A percentile compares a stretch with the other conserved stretches of the same genome.
Conservation (phyloP, 1,284 basidiomycete genomes). For the Papiliotrema flavescens region DNA sequence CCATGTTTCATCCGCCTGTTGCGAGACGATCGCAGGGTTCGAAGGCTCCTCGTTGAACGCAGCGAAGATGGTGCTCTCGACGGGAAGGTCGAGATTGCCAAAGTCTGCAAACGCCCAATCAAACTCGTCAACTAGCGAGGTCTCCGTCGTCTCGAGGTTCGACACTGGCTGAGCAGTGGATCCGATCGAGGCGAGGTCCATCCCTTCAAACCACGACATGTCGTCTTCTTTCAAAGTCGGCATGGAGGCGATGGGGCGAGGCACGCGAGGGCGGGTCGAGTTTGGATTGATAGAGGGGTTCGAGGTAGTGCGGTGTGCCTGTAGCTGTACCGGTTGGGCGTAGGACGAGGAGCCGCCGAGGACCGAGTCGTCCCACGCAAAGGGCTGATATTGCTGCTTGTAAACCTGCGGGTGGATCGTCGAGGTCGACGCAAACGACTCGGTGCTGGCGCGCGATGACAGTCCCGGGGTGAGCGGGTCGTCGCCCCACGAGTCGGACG, state of each 20-base stretch:
- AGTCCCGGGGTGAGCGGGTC: constrained; percentile 25
- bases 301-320: constrained; percentile 25
- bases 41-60: not conserved
- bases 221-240: constrained; percentile 35
- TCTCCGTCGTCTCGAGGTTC: constrained; percentile 7
- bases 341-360: constrained; percentile 13
- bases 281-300: constrained; percentile 26
- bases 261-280: constrained; percentile 11
- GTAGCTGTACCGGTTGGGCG: constrained; percentile 11
- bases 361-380: constrained; percentile 34
- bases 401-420: not conserved
- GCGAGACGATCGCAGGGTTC: no score
- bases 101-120: constrained; percentile 34
- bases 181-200: not conserved
- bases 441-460: constrained; percentile 13
- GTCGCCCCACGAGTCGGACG: constrained; percentile 16
- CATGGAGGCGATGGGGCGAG: constrained; percentile 32
- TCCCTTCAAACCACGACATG: constrained; percentile 22
- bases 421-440: constrained; percentile 14
- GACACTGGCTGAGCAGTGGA: not conserved
- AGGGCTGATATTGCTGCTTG: constrained; percentile 3
- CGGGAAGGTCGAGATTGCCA: constrained; percentile 23
- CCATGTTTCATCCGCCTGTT: not conserved
- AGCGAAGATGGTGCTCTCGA: constrained; percentile 1
- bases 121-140: constrained; percentile 20